phyloP scores from a whole-genome alignment of 108 stramenopile genomes.

The Skeletonema costatum region DNA sequence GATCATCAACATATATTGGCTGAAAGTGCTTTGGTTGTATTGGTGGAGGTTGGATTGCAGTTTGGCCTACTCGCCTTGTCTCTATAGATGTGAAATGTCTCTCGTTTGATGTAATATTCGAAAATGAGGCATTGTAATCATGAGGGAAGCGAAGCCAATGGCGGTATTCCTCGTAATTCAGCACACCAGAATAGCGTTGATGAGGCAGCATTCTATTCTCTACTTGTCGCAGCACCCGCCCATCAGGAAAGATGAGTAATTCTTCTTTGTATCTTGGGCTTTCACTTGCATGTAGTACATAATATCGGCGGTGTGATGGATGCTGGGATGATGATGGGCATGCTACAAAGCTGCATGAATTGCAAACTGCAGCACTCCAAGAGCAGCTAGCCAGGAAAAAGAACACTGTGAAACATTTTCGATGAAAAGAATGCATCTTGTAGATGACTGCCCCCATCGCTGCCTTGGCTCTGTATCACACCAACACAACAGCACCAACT shows the following conservation, averaged over 20 bases:
- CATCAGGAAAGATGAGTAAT: neutral
- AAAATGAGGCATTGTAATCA: neutral
- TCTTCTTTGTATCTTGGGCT: neutral
- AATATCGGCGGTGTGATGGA: neutral
- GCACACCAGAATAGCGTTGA: conserved; percentile 16
- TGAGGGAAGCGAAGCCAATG: conserved; percentile 17
- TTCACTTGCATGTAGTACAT: neutral
- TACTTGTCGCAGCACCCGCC: conserved; percentile 11
- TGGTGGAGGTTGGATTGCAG: neutral
- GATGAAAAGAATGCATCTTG: neutral
- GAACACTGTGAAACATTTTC: neutral
- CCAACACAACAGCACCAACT: too few species aligned
- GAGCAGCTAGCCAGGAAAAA: neutral
- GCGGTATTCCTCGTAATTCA: conserved; percentile 5
- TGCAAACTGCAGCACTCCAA: neutral
- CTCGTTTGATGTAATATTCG: neutral
- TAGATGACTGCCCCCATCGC: neutral
- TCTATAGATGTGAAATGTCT: conserved; percentile 2
- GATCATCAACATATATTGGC: conserved; percentile 61
- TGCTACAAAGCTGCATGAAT: neutral
- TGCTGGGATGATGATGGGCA: neutral
- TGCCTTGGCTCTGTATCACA: too few species aligned
- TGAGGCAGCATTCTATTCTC: conserved; percentile 21
- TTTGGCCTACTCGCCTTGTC: neutral
- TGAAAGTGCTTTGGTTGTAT: conserved; percentile 35